These are phyloP conservation scores for Aspergillus fischeri DNA, from an alignment of 2,329 filamentous ascomycete species.

Conservation along the genomic window DNA sequence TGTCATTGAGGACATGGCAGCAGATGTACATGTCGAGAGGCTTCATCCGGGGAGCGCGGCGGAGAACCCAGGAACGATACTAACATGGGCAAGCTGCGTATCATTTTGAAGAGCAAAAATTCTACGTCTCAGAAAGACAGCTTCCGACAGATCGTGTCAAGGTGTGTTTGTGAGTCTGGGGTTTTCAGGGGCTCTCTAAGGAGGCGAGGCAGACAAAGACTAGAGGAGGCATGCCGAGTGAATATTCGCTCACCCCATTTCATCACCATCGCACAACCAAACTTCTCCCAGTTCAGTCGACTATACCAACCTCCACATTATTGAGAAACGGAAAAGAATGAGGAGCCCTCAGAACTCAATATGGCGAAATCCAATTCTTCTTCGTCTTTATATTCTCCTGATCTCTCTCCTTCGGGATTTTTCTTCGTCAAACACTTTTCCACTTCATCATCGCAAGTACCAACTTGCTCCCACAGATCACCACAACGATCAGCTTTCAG, in stretches of 20 bases:
- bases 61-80: neutral
- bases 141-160: neutral
- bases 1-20: neutral
- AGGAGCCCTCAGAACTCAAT: slow-evolving; percentile 1
- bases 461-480: neutral
- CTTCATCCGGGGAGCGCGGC: neutral
- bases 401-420: neutral
- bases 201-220: neutral
- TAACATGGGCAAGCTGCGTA: neutral
- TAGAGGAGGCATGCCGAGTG: neutral
- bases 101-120: neutral
- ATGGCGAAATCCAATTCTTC: neutral
- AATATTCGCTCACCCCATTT: neutral
- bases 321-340: slow-evolving; percentile 5
- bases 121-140: neutral
- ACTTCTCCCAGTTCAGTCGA: slow-evolving; percentile 2
- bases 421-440: neutral
- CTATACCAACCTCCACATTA: slow-evolving; percentile 16
- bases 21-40: neutral
- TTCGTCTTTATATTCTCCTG: neutral
- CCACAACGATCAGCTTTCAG: neutral
- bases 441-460: neutral
- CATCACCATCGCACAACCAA: neutral
- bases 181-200: neutral
- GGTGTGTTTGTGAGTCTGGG: neutral